Percentiles rank a stretch among this genome's conserved stretches.
phyloP scores from a whole-genome alignment of 176 grass and related monocot genomes.

The Tuctoria greenei region DNA sequence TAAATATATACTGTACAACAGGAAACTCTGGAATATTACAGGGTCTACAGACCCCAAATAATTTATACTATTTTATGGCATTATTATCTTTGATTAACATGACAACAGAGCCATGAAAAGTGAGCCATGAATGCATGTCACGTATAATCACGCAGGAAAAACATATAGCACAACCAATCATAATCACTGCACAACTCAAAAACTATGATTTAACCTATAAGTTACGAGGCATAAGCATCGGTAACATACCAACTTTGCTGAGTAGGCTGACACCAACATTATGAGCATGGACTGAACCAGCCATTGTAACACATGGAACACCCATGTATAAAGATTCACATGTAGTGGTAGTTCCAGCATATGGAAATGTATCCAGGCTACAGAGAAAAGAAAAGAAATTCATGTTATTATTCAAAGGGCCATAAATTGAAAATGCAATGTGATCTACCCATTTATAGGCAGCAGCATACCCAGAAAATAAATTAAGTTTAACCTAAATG shows the following conservation, averaged over 20 bases:
- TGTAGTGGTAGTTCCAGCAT: conserved; percentile 97
- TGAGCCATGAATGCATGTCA: background rate
- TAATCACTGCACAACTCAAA: background rate
- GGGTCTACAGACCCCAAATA: no score
- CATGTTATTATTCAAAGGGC: background rate
- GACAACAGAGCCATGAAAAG: background rate
- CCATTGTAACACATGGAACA: conserved; percentile 99
- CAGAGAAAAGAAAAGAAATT: conserved; percentile 32
- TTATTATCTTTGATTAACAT: background rate
- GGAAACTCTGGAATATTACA: no score
- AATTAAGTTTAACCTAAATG: conserved; percentile 1
- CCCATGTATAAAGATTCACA: conserved; percentile 98
- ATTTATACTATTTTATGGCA: background rate
- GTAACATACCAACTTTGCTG: conserved; percentile 75
- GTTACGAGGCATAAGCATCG: background rate
- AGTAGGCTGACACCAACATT: conserved; percentile 98
- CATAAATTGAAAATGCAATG: conserved; percentile 5
- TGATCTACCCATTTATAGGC: conserved; percentile 24
- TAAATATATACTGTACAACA: no score
- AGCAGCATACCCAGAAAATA: background rate
- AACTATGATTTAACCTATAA: background rate
- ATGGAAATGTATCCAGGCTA: conserved; percentile 99
- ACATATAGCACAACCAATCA: background rate
- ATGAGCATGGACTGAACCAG: conserved; percentile 95
- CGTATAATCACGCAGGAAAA: background rate